Percentiles rank a stretch among this genome's conserved stretches.
phyloP scores from a whole-genome alignment of 768 basidiomycete species.

The Baorangia bicolor region DNA sequence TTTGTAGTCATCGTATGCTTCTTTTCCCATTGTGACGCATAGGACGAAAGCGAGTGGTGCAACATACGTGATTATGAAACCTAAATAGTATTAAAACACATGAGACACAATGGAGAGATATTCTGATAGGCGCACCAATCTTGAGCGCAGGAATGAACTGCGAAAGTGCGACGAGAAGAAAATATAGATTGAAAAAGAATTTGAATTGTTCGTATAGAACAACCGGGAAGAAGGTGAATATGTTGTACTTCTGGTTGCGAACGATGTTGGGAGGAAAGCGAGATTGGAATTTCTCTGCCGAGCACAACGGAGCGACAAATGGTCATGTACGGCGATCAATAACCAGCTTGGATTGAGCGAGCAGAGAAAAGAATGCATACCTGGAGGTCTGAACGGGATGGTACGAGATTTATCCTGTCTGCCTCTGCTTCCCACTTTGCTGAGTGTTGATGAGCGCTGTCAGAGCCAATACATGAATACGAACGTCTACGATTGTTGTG shows the following conservation, averaged over 20 bases:
- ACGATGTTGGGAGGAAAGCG: conserved; percentile 86
- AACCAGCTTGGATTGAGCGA: background rate
- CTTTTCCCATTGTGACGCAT: conserved; percentile 95
- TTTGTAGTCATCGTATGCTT: conserved; percentile 98
- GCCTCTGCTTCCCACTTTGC: conserved; percentile 9
- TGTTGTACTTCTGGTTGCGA: conserved; percentile 97
- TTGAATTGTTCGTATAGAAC: conserved; percentile 99
- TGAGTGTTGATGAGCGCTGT: conserved; percentile 25
- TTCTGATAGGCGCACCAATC: conserved; percentile 62
- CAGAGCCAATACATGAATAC: background rate
- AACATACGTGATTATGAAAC: conserved; percentile 93
- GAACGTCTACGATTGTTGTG: background rate
- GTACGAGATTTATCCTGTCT: conserved; percentile 72
- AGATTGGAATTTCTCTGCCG: conserved; percentile 65
- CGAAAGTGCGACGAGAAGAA: conserved; percentile 92
- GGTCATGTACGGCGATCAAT: background rate
- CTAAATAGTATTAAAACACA: conserved; percentile 37
- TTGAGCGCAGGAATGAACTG: conserved; percentile 96
- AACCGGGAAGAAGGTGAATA: conserved; percentile 94
- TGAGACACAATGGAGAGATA: background rate
- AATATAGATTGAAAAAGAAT: conserved; percentile 99
- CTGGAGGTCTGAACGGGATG: conserved; percentile 73
- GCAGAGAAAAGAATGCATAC: conserved; percentile 34
- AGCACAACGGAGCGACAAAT: background rate
- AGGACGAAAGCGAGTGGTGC: conserved; percentile 96